Percentiles rank a stretch among this genome's conserved stretches.
These are phyloP conservation scores for Chlorociboria aeruginascens DNA, from an alignment of 495 filamentous ascomycete species.

Conservation along the genomic window DNA sequence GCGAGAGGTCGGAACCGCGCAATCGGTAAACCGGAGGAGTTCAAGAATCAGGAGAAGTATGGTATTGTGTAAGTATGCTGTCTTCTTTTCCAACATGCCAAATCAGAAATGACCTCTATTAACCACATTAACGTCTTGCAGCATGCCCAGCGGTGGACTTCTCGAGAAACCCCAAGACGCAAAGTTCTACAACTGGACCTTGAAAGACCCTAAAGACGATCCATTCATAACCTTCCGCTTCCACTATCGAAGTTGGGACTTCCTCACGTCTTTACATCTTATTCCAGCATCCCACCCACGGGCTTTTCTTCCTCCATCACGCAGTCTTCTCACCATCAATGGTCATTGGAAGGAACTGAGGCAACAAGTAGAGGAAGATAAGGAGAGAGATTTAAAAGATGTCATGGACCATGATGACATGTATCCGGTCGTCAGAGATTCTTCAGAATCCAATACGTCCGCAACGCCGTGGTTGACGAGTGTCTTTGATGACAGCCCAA, in stretches of 20 bases:
- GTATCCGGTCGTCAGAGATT: not conserved
- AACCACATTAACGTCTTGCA: conserved; percentile 6
- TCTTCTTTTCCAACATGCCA: not conserved
- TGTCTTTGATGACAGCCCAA: conserved; percentile 4
- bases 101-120: not conserved
- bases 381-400: not conserved
- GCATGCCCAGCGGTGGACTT: conserved; percentile 31
- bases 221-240: conserved; percentile 36
- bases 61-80: conserved; percentile 31
- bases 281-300: conserved; percentile 1
- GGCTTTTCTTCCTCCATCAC: conserved; percentile 9
- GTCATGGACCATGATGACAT: not conserved
- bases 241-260: conserved; percentile 33
- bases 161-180: conserved; percentile 34
- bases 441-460: not conserved
- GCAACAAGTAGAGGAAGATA: not conserved
- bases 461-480: conserved; percentile 4
- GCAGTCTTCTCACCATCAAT: conserved; percentile 4
- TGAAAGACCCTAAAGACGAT: conserved; percentile 33
- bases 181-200: conserved; percentile 31
- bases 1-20: conserved; percentile 25
- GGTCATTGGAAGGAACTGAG: conserved; percentile 2
- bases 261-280: conserved; percentile 13
- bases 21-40: conserved; percentile 25
- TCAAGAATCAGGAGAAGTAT: conserved; percentile 19